Evolutionary conservation across 176 grass and related monocot genomes (phyloP), one percentile per base, ranked within the genome.

Genomic region (Juncus inflexus): DNA sequence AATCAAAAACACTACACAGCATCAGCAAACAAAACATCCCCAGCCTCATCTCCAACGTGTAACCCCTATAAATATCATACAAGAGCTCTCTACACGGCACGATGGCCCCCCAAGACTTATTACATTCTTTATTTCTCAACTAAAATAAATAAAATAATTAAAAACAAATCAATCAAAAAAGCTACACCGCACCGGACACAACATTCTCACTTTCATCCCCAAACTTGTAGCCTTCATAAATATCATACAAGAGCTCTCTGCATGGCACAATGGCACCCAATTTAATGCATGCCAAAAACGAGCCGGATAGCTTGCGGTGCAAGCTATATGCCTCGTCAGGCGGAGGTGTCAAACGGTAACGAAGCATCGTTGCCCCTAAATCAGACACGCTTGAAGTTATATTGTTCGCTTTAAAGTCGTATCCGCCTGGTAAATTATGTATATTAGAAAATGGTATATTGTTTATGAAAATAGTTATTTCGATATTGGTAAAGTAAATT

Each of bases 211-310:
- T 7, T 62, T 77, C 75, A 3, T 84, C 51, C 12, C 68, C 55
- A 49, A 92, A 92, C 64, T 80, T 60, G 59, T 99, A 82, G 28
- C 79, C 72, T 40, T 84, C 72, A 15, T 92, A 84, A 76, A 92
- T 65, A 47, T 82, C 56, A 63, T 89, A 75, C 63, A 99, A 50
- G 16, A 99, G 62, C 43, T 91, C 79, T 74, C 94, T 91, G 37
- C 88, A 99, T 35, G 94, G 94, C 37, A 92, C 94, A 16, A 89
- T 79, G 8, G 94, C 85, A 1, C 88, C 80, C 42, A 99, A 83
- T 68, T 99, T 99, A 60, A 99, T 89, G 70, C 88, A 99, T 53
- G 88, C 88, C 62, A 99, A 71, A 66, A 99, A 97, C 37, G 94
- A 84, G 35, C 94, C 94, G 42, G 94, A 97, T 38, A 97, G 80